Evolutionary conservation across 2,329 filamentous ascomycete genomes (phyloP).

Genomic region (Chrysoporthe puriensis): DNA sequence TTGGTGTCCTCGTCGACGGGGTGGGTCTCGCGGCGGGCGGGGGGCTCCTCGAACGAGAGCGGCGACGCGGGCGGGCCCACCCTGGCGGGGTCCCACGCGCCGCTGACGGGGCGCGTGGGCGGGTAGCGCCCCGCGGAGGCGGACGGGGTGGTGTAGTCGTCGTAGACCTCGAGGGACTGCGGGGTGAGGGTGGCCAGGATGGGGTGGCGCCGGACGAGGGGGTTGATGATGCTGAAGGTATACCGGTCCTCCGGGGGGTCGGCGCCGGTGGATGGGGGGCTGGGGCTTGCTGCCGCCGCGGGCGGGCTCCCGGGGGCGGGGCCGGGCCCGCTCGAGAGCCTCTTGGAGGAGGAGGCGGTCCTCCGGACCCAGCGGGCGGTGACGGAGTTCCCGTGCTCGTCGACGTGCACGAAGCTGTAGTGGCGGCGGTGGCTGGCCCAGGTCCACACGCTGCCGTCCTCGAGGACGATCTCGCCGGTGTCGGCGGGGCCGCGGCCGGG

Average conservation of each 20-base stretch:
- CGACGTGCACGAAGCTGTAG: conserved; percentile 67
- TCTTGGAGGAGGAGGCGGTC: conserved; percentile 36
- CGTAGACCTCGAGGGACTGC: conserved; percentile 68
- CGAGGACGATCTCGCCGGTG: conserved; percentile 67
- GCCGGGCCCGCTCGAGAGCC: conserved; percentile 24
- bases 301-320: conserved; percentile 13
- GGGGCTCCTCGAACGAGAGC: conserved; percentile 12
- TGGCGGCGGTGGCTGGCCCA: conserved; percentile 57
- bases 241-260: conserved; percentile 46
- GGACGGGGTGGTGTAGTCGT: conserved; percentile 65
- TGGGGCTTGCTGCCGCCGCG: not conserved
- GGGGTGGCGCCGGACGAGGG: conserved; percentile 70
- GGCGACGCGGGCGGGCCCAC: conserved; percentile 14
- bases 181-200: conserved; percentile 71
- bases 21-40: conserved; percentile 39
- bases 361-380: conserved; percentile 73
- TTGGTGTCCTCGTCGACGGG: conserved; percentile 49
- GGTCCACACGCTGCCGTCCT: conserved; percentile 64
- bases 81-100: conserved; percentile 17
- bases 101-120: conserved; percentile 43
- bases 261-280: conserved; percentile 28
- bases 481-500: conserved; percentile 56
- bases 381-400: conserved; percentile 59
- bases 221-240: conserved; percentile 77
- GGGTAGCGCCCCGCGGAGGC: conserved; percentile 53